Conservation (phyloP, 2,329 filamentous ascomycete species). For the Chrysoporthe puriensis region DNA sequence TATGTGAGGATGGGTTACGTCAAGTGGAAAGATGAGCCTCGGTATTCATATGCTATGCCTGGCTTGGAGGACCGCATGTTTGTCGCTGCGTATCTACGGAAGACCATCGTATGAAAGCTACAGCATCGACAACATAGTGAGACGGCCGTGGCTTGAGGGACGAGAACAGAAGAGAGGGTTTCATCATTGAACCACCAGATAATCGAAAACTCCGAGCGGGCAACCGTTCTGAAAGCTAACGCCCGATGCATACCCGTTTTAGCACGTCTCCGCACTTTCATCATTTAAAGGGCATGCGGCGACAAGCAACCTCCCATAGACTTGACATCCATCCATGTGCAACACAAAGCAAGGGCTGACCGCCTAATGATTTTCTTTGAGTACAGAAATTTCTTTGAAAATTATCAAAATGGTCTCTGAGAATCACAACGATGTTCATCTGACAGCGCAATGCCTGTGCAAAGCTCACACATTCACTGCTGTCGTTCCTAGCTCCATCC, state of each 20-base stretch:
- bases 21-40: constrained; percentile 25
- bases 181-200: too few relatives aligned
- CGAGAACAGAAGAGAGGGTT: too few relatives aligned
- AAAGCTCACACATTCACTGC: constrained; percentile 45
- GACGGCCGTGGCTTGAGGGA: too few relatives aligned
- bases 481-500: constrained; percentile 36
- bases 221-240: too few relatives aligned
- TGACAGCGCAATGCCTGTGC: constrained; percentile 52
- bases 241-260: neutral
- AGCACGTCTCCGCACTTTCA: neutral
- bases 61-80: constrained; percentile 12
- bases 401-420: neutral
- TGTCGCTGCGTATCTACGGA: constrained; percentile 17
- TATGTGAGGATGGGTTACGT: constrained; percentile 29
- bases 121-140: neutral
- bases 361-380: neutral
- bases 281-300: neutral
- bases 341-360: neutral
- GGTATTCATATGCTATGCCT: neutral
- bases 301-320: neutral
- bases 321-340: neutral
- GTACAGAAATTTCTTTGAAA: neutral
- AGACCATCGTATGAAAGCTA: neutral
- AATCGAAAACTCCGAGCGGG: too few relatives aligned
- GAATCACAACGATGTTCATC: constrained; percentile 28